These are phyloP conservation scores for Chrysoporthe austroafricana DNA, from an alignment of 2,329 filamentous ascomycete species.

Conservation along the genomic window DNA sequence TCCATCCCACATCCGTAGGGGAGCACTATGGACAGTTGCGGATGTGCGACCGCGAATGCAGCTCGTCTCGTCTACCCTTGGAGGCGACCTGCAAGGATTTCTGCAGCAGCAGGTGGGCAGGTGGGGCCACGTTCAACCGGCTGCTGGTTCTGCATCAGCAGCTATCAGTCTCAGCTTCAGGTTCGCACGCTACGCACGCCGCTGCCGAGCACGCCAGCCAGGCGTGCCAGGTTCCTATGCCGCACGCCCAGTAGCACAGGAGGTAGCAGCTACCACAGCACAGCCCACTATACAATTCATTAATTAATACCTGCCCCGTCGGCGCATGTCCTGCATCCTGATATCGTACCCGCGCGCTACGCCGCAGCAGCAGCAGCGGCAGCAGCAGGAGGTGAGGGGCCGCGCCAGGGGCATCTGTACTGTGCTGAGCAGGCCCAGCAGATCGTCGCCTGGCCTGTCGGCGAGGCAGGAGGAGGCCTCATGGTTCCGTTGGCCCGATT, in stretches of 20 bases:
- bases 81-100: not conserved
- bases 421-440: not conserved
- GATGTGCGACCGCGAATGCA: not conserved
- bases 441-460: no score
- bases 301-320: not conserved
- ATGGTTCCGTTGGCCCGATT: not conserved
- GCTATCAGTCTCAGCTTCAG: not conserved
- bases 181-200: not conserved
- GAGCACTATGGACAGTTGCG: not conserved
- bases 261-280: not conserved
- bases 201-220: no score
- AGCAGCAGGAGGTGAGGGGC: not conserved
- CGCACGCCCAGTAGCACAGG: not conserved
- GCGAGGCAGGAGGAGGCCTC: not conserved
- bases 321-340: not conserved
- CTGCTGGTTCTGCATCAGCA: conserved; percentile 7
- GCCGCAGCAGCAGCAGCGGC: not conserved
- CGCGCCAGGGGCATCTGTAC: not conserved
- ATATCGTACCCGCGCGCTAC: not conserved
- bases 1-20: not conserved
- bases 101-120: conserved; percentile 5
- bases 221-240: no score
- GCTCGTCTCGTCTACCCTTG: not conserved
- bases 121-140: not conserved
- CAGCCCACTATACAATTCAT: not conserved